Base-by-base conservation (phyloP, 2,329 filamentous ascomycete species). In the Rutstroemia sp. region DNA sequence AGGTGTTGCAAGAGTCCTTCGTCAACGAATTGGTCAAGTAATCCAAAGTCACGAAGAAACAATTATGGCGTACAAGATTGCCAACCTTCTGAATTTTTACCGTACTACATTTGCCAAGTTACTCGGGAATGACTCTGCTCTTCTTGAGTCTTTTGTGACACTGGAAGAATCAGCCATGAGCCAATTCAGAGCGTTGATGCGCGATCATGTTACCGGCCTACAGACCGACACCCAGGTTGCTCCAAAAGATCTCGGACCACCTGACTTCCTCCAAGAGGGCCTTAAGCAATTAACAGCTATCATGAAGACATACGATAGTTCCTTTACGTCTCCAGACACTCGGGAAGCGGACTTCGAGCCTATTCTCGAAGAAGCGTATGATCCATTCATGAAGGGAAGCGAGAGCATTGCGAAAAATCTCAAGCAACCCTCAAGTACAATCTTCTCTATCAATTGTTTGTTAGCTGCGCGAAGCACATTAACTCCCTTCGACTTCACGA, bases 21-120 rank as follows among this genome's bases (percentile, higher is more conserved):
- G 88, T 25, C 92, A 96, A 70, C 81, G 92, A 34, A 84, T 95
- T 52, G 92, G 96, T 70, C 88, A 97, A 65, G 88, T 95, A 19
- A 87, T 97, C 16, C 91, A 95, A 65, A 88, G 88, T 59, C 92
- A 96, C 69, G 92, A 96, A 64, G 92, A 97, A 58, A 87, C 87
- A 0, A 89, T 95, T 19, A 76, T 91, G 49, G 86, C 90, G 37
- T 99, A 96, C 75, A 94, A 91, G 69, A 83, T 97, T 42, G 86
- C 89, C 10, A 96, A 95, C 64, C 76, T 99, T 1, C 78, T 97
- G 44, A 84, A 83, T 42, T 99, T 99, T 72, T 99, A 99, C 73
- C 84, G 83, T 30, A 78, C 83, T 60, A 96, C 92, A 1, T 96
- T 97, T 69, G 75, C 83, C 16, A 92, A 87, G 64, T 77, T 97